phyloP scores from a whole-genome alignment of 371 early-diverging fungal genomes.

The Actinomortierella ambigua region DNA sequence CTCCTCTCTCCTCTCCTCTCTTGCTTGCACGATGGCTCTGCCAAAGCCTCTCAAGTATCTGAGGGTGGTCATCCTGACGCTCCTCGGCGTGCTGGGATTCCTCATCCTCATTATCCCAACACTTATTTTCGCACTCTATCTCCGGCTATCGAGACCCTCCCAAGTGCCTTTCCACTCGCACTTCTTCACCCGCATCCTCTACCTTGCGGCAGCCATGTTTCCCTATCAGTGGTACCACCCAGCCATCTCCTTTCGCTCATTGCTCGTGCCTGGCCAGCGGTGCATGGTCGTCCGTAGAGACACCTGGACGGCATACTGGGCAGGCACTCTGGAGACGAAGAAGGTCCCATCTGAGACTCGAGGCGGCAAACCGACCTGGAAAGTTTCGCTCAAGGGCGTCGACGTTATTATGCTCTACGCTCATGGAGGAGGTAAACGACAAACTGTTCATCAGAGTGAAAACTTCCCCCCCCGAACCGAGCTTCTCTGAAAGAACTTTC shows the following conservation, averaged over 20 bases:
- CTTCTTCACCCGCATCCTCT: conserved; percentile 36
- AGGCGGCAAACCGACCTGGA: conserved; percentile 42
- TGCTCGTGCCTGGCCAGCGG: conserved; percentile 32
- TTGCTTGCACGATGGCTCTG: conserved; percentile 18
- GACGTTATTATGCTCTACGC: conserved; percentile 45
- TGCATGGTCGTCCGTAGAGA: conserved; percentile 44
- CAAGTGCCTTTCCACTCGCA: conserved; percentile 39
- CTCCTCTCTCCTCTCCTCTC: not conserved
- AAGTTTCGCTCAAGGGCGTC: conserved; percentile 40
- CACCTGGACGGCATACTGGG: conserved; percentile 44
- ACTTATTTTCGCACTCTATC: conserved; percentile 19
- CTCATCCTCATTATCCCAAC: conserved; percentile 35
- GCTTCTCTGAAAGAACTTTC: no score
- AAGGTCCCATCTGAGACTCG: conserved; percentile 44
- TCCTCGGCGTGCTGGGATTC: conserved; percentile 30
- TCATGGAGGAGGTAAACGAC: conserved; percentile 24
- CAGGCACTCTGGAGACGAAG: conserved; percentile 43
- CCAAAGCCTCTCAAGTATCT: conserved; percentile 42
- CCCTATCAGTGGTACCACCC: conserved; percentile 45
- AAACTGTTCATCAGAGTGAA: no score
- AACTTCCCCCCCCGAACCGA: no score
- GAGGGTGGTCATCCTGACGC: conserved; percentile 22
- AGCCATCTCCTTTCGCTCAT: conserved; percentile 25
- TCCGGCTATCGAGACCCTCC: conserved; percentile 22
- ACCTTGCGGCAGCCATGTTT: conserved; percentile 44